Base-by-base conservation (phyloP, 2,329 filamentous ascomycete genomes). In the Didymella arachidicola region DNA sequence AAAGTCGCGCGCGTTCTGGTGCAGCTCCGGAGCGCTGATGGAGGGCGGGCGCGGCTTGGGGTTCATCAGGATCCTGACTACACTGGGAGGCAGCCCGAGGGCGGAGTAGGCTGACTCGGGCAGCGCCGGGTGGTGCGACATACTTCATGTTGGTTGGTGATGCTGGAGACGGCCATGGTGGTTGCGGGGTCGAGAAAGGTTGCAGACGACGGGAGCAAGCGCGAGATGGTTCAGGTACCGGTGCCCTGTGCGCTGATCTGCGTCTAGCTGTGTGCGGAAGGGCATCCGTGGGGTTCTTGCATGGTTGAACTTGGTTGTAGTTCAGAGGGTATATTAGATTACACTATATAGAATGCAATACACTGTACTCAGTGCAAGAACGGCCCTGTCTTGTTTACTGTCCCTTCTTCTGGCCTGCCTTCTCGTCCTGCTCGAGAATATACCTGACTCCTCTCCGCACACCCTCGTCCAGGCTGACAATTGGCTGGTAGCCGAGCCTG, bases 391-490 rank as follows among this genome's bases (percentile, higher is more conserved):
- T 22, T 22, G 18, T 50, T 57, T 66, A 77, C 62, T 77, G 73
- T 8, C 64, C 70, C 66, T 77, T 77, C 71, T 77, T 77, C 61
- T 74, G 61, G 7, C 52, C 60, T 48, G 65, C 70, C 51, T 71
- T 71, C 63, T 69, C 55, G 38, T 73, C 66, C 58, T 74, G 61
- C 47, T 73, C 72, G 41, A 77, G 32, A 10, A 79, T 77, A 63
- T 81, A 77, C 53, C 70, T 67, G 42, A 82, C 80, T 14, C 79
- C 80, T 55, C 78, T 78, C 67, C 70, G 71, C 16, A 83, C 77
- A 10, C 89, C 90, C 65, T 92, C 88, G 61, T 87, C 83, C 57
- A 93, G 78, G 41, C 81, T 80, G 51, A 90, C 87, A 53, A 91
- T 77, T 3, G 90, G 90, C 73, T 79, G 75, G 77, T 93, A 93